Base-by-base conservation (phyloP, 139 green algal species). In the Coccomyxa sp. region DNA sequence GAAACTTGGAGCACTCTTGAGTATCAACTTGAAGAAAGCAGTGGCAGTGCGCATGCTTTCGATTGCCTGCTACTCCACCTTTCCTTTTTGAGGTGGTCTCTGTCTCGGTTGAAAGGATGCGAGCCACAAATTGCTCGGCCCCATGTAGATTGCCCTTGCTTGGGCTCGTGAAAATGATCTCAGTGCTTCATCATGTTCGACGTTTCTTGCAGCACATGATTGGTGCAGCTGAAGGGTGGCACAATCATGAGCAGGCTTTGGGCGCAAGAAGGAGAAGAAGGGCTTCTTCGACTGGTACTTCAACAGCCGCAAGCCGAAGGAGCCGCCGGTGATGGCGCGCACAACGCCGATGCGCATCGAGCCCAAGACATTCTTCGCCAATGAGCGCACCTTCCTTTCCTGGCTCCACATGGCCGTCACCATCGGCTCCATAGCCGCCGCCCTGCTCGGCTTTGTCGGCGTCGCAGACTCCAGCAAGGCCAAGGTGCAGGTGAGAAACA, bases 361-460 rank as follows among this genome's bases (percentile, higher is more conserved):
- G 90, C 96, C 96, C 77, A 99, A 99, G 90, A 97, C 94, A 18
- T 98, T 97, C 82, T 97, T 99, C 79, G 96, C 96, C 84, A 99
- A 98, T 85, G 96, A 98, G 89, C 92, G 96, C 85, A 99, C 96
- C 51, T 98, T 98, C 88, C 89, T 99, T 79, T 91, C 92, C 13
- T 99, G 96, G 96, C 90, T 98, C 74, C 92, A 98, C 89, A 99
- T 99, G 96, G 90, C 92, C 1, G 88, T 98, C 79, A 97, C 93
- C 30, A 88, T 98, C 16, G 95, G 95, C 23, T 95, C 91, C 71
- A 94, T 97, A 75, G 85, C 88, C 23, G 87, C 93, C 4, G 93
- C 92, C 60, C 88, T 97, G 87, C 88, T 96, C 57, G 93, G 93
- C n/a, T 94, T 95, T 81, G 86, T 88, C 13, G 86, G 86, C 58